These are phyloP conservation scores for Fraxinus sp. DNA, from an alignment of 305 asterid genomes.

Conservation along the genomic window DNA sequence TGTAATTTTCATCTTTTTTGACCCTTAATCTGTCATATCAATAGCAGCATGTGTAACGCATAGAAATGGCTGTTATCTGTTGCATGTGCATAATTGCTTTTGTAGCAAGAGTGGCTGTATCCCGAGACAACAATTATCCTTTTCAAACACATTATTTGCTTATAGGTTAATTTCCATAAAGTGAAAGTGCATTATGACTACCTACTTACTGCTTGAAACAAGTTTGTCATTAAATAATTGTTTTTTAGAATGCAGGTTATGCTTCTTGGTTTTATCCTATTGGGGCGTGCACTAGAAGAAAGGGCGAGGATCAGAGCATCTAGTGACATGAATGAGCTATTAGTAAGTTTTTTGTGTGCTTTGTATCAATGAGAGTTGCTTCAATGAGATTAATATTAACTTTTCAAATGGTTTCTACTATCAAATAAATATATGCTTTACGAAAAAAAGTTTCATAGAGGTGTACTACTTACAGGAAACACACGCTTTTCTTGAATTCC, in stretches of 20 bases:
- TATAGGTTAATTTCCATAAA: background rate
- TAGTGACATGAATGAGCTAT: slow-evolving; percentile 95
- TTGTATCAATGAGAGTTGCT: background rate
- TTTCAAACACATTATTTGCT: slow-evolving; percentile 2
- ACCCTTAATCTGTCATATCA: background rate
- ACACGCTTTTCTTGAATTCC: background rate
- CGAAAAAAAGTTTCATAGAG: background rate
- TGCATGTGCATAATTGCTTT: background rate
- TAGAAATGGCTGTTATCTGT: background rate
- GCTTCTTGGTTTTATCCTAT: slow-evolving; percentile 98
- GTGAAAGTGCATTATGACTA: background rate
- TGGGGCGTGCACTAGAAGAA: slow-evolving; percentile 97
- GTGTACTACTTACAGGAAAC: background rate
- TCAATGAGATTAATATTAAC: background rate
- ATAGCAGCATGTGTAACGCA: background rate
- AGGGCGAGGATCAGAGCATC: slow-evolving; percentile 93
- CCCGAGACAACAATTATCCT: background rate
- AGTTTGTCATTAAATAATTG: slow-evolving; percentile 50
- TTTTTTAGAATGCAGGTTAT: slow-evolving; percentile 92
- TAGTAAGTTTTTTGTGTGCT: slow-evolving; percentile 50
- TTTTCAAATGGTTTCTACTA: slow-evolving; percentile 19
- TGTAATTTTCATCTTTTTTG: background rate
- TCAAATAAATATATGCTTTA: background rate
- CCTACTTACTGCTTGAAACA: slow-evolving; percentile 1
- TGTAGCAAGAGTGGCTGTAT: background rate